phyloP scores from a whole-genome alignment of 2,329 filamentous ascomycete species.

The Calonectria pauciramosa region DNA sequence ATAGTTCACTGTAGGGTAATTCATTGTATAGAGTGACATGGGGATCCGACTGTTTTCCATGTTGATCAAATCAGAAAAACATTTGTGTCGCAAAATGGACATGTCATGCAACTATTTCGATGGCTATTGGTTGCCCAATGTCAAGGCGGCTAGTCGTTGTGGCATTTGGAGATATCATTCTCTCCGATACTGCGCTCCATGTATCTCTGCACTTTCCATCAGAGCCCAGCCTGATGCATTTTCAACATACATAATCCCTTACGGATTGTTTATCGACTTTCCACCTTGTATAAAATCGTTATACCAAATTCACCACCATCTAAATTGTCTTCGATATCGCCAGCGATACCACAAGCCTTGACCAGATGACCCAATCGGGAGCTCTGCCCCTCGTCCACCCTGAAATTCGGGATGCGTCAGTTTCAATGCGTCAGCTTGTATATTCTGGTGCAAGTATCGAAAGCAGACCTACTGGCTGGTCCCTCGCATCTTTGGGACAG shows the following conservation, averaged over 20 bases:
- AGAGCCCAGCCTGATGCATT: background rate
- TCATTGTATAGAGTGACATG: no score
- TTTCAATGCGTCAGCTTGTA: no score
- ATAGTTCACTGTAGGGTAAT: background rate
- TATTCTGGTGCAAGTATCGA: no score
- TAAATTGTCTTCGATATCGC: background rate
- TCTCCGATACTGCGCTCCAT: background rate
- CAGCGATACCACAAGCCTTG: background rate
- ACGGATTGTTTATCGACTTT: background rate
- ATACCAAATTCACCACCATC: background rate
- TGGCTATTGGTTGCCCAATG: background rate
- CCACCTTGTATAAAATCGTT: background rate
- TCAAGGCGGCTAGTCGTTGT: background rate
- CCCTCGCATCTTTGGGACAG: no score
- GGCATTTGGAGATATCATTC: background rate
- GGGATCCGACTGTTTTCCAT: background rate
- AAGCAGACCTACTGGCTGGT: no score
- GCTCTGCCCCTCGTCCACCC: background rate
- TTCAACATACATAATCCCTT: background rate
- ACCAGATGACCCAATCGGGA: background rate
- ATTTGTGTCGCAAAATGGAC: background rate
- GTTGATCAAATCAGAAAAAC: background rate
- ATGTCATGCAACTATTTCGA: background rate
- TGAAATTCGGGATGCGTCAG: no score
- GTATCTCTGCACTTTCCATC: background rate